Evolutionary conservation across 257 asterid genomes (phyloP).

Genomic region (Fraxinus americana): DNA sequence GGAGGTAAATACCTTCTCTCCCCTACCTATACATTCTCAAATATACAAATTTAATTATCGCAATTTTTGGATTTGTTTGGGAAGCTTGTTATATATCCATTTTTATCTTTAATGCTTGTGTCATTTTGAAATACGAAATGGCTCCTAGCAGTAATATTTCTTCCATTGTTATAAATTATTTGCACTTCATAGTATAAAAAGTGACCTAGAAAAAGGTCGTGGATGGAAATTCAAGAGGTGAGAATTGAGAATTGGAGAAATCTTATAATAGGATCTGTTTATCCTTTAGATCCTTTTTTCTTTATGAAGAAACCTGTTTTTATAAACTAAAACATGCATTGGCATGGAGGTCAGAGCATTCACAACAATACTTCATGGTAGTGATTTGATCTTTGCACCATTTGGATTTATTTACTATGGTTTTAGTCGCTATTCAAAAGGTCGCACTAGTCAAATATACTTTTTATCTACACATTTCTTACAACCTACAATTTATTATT

Average conservation of each 20-base stretch:
- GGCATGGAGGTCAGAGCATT: neutral
- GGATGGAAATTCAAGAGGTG: neutral
- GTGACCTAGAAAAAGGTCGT: neutral
- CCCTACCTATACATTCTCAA: neutral
- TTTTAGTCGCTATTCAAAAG: neutral
- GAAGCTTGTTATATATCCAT: neutral
- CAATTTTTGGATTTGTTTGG: neutral
- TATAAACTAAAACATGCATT: neutral
- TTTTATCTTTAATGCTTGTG: neutral
- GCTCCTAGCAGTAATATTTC: neutral
- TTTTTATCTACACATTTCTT: no score
- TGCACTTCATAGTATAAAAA: neutral
- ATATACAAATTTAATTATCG: neutral
- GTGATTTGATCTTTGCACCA: neutral
- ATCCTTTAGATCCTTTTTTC: neutral
- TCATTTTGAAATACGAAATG: neutral
- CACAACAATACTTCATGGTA: neutral
- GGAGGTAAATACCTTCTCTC: slow-evolving; percentile 43
- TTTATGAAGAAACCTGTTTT: neutral
- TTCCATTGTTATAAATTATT: neutral
- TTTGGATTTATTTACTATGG: neutral
- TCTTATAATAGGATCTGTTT: neutral
- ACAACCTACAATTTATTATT: no score
- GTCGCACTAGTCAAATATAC: no score
- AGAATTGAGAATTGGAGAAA: neutral